A percentile compares a stretch with the other conserved stretches of the same genome.
phyloP scores from a whole-genome alignment of 2,329 filamentous ascomycete species.

The Diaporthe aspalathi region DNA sequence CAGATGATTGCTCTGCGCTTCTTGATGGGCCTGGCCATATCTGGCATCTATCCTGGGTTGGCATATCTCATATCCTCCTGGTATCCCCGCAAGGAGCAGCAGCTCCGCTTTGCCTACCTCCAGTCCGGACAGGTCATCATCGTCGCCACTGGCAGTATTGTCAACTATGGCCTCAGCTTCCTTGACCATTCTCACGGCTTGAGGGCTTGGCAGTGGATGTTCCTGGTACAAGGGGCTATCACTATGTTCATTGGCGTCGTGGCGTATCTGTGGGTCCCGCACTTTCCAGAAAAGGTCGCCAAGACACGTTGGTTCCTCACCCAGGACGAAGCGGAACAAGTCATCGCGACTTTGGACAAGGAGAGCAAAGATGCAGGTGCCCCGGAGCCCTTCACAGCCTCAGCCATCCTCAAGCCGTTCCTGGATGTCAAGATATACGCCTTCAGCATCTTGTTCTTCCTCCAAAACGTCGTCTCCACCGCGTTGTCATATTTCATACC shows the following conservation, averaged over 20 bases:
- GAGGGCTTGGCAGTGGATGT: slow-evolving; percentile 77
- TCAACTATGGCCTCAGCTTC: slow-evolving; percentile 77
- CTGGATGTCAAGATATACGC: slow-evolving; percentile 72
- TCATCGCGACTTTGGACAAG: slow-evolving; percentile 66
- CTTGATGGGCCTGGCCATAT: slow-evolving; percentile 73
- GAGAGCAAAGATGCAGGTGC: slow-evolving; percentile 69
- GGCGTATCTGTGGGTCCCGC: slow-evolving; percentile 78
- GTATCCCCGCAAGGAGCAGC: slow-evolving; percentile 73
- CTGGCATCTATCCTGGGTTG: slow-evolving; percentile 63
- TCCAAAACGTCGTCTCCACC: slow-evolving; percentile 75
- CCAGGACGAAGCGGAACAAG: slow-evolving; percentile 65
- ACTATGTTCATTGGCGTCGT: slow-evolving; percentile 67
- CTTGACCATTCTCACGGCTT: slow-evolving; percentile 67
- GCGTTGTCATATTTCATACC: slow-evolving; percentile 74
- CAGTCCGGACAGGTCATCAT: slow-evolving; percentile 74
- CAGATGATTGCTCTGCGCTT: slow-evolving; percentile 77
- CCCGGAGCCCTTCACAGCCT: slow-evolving; percentile 66
- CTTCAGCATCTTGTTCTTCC: slow-evolving; percentile 73
- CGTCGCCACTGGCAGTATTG: slow-evolving; percentile 73
- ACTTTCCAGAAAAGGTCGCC: slow-evolving; percentile 73
- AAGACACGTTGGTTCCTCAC: slow-evolving; percentile 68
- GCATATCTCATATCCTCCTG: slow-evolving; percentile 60
- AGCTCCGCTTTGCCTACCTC: slow-evolving; percentile 73
- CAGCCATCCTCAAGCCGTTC: slow-evolving; percentile 66
- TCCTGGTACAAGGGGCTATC: slow-evolving; percentile 72